Evolutionary conservation across 2,329 filamentous ascomycete species (phyloP).

Genomic region (Alternaria sp.): DNA sequence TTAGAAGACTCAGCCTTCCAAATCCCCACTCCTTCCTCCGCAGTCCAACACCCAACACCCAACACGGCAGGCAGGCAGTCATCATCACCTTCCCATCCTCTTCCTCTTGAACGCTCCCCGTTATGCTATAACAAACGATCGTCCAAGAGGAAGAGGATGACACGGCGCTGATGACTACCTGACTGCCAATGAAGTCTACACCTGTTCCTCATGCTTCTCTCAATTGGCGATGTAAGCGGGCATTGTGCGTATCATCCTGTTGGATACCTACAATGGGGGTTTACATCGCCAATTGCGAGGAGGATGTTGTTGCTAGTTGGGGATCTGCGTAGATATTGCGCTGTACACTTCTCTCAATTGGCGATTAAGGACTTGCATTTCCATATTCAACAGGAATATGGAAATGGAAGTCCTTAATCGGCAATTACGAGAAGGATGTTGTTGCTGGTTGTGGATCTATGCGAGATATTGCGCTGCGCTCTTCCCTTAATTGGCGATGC

Average conservation of each 20-base stretch:
- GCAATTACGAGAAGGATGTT: not conserved
- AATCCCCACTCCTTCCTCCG: not conserved
- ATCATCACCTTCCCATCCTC: not conserved
- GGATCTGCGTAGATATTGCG: no score
- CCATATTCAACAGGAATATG: no score
- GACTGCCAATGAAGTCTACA: not conserved
- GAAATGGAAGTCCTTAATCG: no score
- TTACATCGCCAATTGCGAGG: not conserved
- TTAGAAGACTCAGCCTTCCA: not conserved
- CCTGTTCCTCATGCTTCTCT: not conserved
- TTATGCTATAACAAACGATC: not conserved
- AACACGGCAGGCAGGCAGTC: not conserved
- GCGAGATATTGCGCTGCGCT: not conserved
- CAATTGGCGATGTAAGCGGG: not conserved
- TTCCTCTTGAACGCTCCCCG: not conserved
- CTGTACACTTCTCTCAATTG: not conserved
- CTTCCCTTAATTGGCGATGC: not conserved
- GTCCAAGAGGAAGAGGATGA: not conserved
- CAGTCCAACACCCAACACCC: not conserved
- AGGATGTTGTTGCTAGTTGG: not conserved
- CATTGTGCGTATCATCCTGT: not conserved
- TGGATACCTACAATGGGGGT: not conserved
- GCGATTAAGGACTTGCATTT: no score
- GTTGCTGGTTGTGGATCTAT: not conserved
- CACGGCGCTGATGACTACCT: not conserved